Evolutionary conservation across 306 rosid genomes (phyloP).

Genomic region (Acacia confusa): DNA sequence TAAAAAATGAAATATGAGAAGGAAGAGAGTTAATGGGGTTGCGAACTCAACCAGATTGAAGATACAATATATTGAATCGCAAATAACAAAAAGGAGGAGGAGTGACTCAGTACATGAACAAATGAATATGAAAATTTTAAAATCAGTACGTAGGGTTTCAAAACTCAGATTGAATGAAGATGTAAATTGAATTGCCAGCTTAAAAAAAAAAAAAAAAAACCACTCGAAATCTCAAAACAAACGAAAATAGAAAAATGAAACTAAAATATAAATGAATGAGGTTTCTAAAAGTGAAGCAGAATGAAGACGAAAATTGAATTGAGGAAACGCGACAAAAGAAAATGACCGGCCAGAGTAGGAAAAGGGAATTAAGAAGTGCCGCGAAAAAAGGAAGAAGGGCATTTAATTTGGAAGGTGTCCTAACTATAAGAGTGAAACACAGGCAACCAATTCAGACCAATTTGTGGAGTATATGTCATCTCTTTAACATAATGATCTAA

Average conservation of each 20-base stretch:
- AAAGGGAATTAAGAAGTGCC: conserved; percentile 36
- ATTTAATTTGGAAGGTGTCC: conserved; percentile 8
- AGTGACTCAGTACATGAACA: background rate
- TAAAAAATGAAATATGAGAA: background rate
- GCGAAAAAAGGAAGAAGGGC: conserved; percentile 28
- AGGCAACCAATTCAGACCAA: conserved; percentile 21
- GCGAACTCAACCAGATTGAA: background rate
- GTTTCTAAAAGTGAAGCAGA: conserved; percentile 25
- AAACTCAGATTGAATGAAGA: background rate
- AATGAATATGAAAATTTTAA: background rate
- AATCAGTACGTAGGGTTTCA: background rate
- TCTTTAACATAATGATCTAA: conserved; percentile 32
- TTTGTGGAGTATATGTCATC: conserved; percentile 35
- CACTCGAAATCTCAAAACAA: background rate
- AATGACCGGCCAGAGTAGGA: background rate
- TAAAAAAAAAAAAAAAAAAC: background rate
- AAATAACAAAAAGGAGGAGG: background rate
- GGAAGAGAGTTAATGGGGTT: background rate
- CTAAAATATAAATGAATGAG: background rate
- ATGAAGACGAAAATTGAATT: conserved; percentile 11
- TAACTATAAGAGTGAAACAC: conserved; percentile 8
- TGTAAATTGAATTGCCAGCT: background rate
- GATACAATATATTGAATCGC: background rate
- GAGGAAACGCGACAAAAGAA: conserved; percentile 14
- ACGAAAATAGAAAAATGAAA: background rate